Evolutionary conservation across 148 eudicot species (phyloP).

Genomic region (Spergularia bocconei): DNA sequence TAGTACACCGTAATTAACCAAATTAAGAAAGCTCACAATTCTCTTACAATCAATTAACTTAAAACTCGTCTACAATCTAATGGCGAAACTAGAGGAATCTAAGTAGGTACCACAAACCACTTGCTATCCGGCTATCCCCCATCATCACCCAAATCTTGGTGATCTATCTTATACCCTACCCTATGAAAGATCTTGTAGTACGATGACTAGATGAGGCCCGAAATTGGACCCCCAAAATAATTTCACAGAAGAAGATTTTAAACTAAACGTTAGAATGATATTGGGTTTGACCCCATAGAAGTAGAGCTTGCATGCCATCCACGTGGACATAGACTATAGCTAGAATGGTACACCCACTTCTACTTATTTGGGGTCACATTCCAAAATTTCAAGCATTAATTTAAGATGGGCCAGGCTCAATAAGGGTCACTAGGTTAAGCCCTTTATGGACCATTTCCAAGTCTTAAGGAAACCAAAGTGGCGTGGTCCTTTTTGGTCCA

Average conservation of each 20-base stretch:
- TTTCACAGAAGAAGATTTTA: not conserved
- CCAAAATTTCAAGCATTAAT: not conserved
- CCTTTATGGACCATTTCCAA: conserved; percentile 36
- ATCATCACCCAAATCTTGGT: conserved; percentile 12
- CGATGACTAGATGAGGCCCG: conserved; percentile 12
- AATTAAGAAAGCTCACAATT: too few relatives aligned
- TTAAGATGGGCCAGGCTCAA: conserved; percentile 19
- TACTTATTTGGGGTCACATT: conserved; percentile 11
- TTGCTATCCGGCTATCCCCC: not conserved
- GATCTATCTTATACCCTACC: conserved; percentile 21
- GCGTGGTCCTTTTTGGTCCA: conserved; percentile 29
- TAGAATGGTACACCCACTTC: not conserved
- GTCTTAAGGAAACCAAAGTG: conserved; percentile 26
- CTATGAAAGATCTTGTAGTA: conserved; percentile 6
- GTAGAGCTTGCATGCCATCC: conserved; percentile 7
- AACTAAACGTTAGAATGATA: conserved; percentile 13
- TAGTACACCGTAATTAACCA: too few relatives aligned
- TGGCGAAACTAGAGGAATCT: not conserved
- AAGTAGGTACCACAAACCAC: conserved; percentile 11
- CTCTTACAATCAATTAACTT: too few relatives aligned
- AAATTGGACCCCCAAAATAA: conserved; percentile 15
- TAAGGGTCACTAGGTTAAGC: conserved; percentile 14
- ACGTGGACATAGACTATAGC: conserved; percentile 14
- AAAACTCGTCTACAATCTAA: too few relatives aligned
- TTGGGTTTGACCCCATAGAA: conserved; percentile 13